A percentile compares a stretch with the other conserved stretches of the same genome.
These are phyloP conservation scores for Avena insularis DNA, from an alignment of 176 grass and related monocot species.

Conservation along the genomic window DNA sequence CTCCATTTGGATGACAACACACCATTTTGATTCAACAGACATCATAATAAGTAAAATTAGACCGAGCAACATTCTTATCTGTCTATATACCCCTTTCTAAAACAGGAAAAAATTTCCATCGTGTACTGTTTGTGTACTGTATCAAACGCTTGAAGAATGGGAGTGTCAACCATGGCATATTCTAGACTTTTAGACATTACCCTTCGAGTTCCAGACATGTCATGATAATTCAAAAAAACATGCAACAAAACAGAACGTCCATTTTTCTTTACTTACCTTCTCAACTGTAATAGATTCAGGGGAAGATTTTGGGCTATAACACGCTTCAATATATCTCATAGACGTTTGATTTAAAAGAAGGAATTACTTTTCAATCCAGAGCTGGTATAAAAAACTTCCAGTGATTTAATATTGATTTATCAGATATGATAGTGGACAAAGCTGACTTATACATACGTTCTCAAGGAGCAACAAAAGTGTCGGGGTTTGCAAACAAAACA, in stretches of 20 bases:
- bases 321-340: conserved; percentile 81
- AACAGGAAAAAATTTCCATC: conserved; percentile 94
- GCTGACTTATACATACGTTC: too few species aligned
- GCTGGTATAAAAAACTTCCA: neutral
- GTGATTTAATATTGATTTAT: too few species aligned
- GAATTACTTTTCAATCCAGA: conserved; percentile 9
- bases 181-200: conserved; percentile 96
- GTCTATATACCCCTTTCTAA: conserved; percentile 64
- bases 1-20: conserved; percentile 57
- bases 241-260: conserved; percentile 1
- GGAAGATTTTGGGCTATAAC: conserved; percentile 76
- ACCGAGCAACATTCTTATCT: neutral
- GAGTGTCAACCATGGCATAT: conserved; percentile 78
- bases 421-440: too few species aligned
- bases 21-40: neutral
- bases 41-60: neutral
- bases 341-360: conserved; percentile 38
- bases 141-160: conserved; percentile 92
- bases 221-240: neutral
- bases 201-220: conserved; percentile 46
- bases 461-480: too few species aligned
- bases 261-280: conserved; percentile 10
- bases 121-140: conserved; percentile 97
- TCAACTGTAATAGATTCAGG: conserved; percentile 86
- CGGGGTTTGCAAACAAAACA: too few species aligned